phyloP scores from a whole-genome alignment of 805 yeast species.

The Ogataea degrootiae region DNA sequence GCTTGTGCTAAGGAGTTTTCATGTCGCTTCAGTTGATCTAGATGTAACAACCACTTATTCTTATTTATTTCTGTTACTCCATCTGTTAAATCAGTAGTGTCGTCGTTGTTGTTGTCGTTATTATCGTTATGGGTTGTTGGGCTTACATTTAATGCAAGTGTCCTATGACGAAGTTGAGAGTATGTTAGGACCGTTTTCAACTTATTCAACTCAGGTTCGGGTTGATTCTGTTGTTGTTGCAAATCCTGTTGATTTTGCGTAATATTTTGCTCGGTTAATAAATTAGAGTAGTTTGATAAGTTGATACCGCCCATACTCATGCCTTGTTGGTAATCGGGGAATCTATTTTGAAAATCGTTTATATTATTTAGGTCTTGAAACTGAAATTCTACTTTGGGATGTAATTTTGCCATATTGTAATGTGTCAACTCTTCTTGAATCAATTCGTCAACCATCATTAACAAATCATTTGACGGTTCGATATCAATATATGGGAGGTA shows the following conservation, averaged over 20 bases:
- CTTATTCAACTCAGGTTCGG: conserved; percentile 5
- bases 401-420: conserved; percentile 9
- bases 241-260: conserved; percentile 5
- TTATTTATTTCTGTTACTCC: conserved; percentile 8
- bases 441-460: conserved; percentile 16
- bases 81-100: neutral
- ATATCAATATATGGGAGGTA: conserved; percentile 22
- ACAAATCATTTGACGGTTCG: conserved; percentile 16
- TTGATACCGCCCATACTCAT: conserved; percentile 13
- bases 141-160: conserved; percentile 25
- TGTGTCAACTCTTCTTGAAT: conserved; percentile 18
- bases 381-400: conserved; percentile 6
- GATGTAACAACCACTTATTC: conserved; percentile 35
- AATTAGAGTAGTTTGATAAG: conserved; percentile 15
- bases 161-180: conserved; percentile 35
- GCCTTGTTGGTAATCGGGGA: neutral
- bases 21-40: conserved; percentile 29
- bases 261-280: conserved; percentile 6
- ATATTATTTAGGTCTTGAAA: neutral
- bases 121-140: neutral
- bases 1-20: conserved; percentile 25
- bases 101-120: neutral
- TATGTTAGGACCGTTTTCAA: conserved; percentile 38
- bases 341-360: too few relatives aligned
- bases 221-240: too few relatives aligned